Base-by-base conservation (phyloP, 2,329 filamentous ascomycete genomes). In the Curvularia sp. region DNA sequence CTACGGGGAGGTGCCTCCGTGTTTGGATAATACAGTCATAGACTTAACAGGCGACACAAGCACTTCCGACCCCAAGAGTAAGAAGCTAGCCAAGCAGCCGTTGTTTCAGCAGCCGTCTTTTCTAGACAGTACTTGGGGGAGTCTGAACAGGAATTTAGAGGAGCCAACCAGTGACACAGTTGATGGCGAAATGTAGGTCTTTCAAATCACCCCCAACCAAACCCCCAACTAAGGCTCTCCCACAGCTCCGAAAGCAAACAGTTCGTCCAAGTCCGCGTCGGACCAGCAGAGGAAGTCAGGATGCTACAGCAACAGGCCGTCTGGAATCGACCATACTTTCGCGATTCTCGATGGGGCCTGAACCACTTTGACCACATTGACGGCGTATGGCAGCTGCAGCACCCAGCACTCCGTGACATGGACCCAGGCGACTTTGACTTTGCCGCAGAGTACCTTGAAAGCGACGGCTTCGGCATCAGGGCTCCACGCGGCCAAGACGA, bases 391-490 rank as follows among this genome's bases (percentile, higher is more conserved):
- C 54, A 58, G 15, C 58, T 72, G 5, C 23, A 52, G 1, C 59
- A 70, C 18, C 70, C 69, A 0, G 42, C 46, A 5, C 63, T 75
- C 1, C 2, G 3, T 1, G 19, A 59, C 1, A 64, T 74, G 13
- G 13, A 61, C 0, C 63, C 67, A 1, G 60, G 52, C 0, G 64
- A 71, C n/a, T 76, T 76, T 43, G 15, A 50, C 2, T 61, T 61
- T 9, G 60, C 65, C 0, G 72, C 70, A 1, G 66, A 75, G n/a
- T 76, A 53, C 27, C 54, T 75, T 1, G 61, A 61, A 39, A 64
- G 55, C 7, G 68, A 58, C 1, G 55, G 63, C 2, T 74, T 74
- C 23, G 72, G 72, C 1, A 23, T 46, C 13, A 47, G 57, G 4
- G 4, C 41, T 3, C 55, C 68, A 2, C 51, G 65, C n/a, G 53